These are phyloP conservation scores for Sporisorium exsertum DNA, from an alignment of 1,284 basidiomycete species.

Conservation along the genomic window DNA sequence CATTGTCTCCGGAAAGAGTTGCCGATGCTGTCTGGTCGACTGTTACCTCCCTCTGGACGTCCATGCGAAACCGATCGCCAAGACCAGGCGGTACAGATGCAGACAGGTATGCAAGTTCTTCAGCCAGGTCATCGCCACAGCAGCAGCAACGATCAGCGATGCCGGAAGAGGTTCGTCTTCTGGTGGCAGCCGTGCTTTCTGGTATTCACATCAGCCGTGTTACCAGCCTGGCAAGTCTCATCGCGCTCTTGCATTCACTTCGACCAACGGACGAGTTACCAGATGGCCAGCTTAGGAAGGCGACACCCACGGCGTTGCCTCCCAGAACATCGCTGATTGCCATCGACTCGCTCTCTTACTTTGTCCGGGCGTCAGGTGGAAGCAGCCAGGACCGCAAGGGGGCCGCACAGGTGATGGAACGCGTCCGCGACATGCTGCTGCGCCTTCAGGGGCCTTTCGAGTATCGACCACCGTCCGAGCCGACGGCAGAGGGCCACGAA, in stretches of 20 bases:
- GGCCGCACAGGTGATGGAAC: constrained; percentile 19
- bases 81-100: not conserved
- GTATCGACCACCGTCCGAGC: constrained; percentile 5
- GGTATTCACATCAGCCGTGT: constrained; percentile 41
- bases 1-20: constrained; percentile 27
- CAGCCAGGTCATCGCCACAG: not conserved
- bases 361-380: constrained; percentile 24
- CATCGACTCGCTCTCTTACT: constrained; percentile 47
- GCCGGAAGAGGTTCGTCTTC: constrained; percentile 40
- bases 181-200: constrained; percentile 32
- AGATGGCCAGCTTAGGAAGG: not conserved
- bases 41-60: constrained; percentile 20
- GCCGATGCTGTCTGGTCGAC: constrained; percentile 36
- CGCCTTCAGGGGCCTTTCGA: constrained; percentile 42
- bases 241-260: constrained; percentile 30
- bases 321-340: constrained; percentile 33
- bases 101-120: not conserved
- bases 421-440: constrained; percentile 28
- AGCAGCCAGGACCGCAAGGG: constrained; percentile 31
- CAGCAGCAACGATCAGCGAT: constrained; percentile 18
- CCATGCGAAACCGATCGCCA: not conserved
- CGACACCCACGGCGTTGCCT: constrained; percentile 19
- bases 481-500: constrained; percentile 10
- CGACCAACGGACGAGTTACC: constrained; percentile 32
- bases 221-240: constrained; percentile 24